Evolutionary conservation across 176 grass and related monocot genomes (phyloP).

Genomic region (Chrysopogon serrulatus): DNA sequence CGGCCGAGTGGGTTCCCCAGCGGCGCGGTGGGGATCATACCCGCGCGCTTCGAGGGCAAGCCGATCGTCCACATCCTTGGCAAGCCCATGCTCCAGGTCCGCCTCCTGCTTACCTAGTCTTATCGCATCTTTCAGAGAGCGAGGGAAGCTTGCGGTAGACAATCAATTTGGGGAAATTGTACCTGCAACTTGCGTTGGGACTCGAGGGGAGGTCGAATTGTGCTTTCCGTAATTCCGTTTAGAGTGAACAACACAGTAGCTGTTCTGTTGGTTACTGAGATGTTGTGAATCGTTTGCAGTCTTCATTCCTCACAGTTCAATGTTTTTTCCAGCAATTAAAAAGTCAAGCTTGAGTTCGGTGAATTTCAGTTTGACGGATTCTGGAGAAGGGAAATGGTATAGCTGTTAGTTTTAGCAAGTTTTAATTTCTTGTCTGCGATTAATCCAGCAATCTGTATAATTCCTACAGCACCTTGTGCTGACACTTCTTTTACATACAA

Average conservation of each 20-base stretch:
- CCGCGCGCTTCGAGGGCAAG: conserved; percentile 80
- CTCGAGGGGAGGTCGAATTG: neutral
- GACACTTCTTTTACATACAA: neutral
- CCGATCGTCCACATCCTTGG: conserved; percentile 74
- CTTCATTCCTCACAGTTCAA: neutral
- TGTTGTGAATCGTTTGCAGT: neutral
- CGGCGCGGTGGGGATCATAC: conserved; percentile 71
- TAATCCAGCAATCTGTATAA: neutral
- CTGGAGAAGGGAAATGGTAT: neutral
- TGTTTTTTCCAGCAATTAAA: neutral
- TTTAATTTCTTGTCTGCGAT: neutral
- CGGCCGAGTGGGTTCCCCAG: conserved; percentile 49
- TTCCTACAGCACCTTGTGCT: neutral
- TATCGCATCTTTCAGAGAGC: neutral
- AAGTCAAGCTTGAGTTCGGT: neutral
- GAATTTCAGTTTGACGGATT: neutral
- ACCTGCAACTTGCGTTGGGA: neutral
- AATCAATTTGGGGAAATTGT: neutral
- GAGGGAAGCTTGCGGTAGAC: neutral
- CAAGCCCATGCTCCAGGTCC: conserved; percentile 83
- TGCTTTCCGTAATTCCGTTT: neutral
- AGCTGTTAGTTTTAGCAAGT: neutral
- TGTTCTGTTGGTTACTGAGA: neutral
- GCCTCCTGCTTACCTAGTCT: neutral
- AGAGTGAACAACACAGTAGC: neutral